These are phyloP conservation scores for Auricularia heimuer DNA, from an alignment of 768 basidiomycete genomes.

Conservation along the genomic window DNA sequence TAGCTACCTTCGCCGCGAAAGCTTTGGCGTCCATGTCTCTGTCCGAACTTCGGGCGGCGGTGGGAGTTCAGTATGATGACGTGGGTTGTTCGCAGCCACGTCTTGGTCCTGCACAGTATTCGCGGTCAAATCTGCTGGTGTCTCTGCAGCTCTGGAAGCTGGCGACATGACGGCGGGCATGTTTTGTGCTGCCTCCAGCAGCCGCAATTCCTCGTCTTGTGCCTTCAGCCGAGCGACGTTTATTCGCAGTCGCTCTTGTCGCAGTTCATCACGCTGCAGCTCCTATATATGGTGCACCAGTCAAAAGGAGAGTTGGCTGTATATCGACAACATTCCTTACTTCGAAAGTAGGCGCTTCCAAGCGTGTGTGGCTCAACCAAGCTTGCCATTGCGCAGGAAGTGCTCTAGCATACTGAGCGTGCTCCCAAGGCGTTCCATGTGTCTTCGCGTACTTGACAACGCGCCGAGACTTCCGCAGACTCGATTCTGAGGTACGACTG, in stretches of 20 bases:
- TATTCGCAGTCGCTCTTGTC: slow-evolving; percentile 3
- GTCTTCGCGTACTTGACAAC: background rate
- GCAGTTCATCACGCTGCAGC: slow-evolving; percentile 2
- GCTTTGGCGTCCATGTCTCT: background rate
- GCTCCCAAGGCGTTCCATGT: background rate
- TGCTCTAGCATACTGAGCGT: too few relatives aligned
- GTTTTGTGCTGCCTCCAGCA: background rate
- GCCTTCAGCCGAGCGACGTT: slow-evolving; percentile 8
- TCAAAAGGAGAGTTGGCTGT: background rate
- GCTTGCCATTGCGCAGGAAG: background rate
- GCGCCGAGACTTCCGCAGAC: background rate
- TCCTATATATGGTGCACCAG: slow-evolving; percentile 3
- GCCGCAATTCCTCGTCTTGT: slow-evolving; percentile 6
- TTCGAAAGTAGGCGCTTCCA: background rate
- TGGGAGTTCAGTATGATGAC: background rate
- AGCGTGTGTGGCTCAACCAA: background rate
- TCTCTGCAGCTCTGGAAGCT: background rate
- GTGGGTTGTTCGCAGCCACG: background rate
- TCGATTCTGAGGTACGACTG: background rate
- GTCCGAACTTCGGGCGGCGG: background rate
- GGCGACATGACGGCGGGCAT: background rate
- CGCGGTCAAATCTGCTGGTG: background rate
- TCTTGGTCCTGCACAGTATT: background rate
- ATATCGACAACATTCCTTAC: background rate
- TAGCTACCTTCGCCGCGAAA: background rate